phyloP scores from a whole-genome alignment of 306 rosid species.

The Senna tora region DNA sequence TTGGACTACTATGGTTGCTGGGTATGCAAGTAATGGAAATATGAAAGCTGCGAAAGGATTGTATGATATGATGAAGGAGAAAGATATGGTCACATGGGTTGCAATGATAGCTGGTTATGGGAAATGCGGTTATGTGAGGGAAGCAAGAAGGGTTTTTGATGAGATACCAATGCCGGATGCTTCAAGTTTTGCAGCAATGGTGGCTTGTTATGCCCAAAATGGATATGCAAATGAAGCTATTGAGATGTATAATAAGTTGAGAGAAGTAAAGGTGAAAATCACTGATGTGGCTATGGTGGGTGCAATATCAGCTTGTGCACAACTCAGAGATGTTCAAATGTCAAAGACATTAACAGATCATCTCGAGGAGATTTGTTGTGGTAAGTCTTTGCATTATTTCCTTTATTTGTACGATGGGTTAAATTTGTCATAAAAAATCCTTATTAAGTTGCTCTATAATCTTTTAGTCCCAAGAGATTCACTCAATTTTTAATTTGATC shows the following conservation, averaged over 20 bases:
- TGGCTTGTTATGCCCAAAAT: conserved; percentile 78
- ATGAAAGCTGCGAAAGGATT: conserved; percentile 67
- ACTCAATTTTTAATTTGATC: too few relatives aligned
- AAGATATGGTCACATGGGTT: conserved; percentile 45
- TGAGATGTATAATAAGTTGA: conserved; percentile 53
- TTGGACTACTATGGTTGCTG: conserved; percentile 80
- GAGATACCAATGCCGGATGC: conserved; percentile 42
- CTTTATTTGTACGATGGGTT: background rate
- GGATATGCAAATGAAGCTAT: conserved; percentile 74
- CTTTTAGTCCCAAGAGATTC: too few relatives aligned
- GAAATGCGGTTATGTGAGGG: conserved; percentile 55
- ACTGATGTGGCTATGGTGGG: conserved; percentile 70
- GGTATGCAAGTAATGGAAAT: conserved; percentile 63
- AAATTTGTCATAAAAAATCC: conserved; percentile 3
- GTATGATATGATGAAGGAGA: conserved; percentile 56
- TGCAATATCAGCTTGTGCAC: conserved; percentile 80
- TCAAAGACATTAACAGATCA: conserved; percentile 49
- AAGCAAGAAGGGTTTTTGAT: conserved; percentile 57
- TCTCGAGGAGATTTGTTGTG: conserved; percentile 50
- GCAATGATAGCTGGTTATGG: conserved; percentile 85
- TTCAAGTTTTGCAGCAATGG: conserved; percentile 70
- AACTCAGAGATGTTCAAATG: conserved; percentile 62
- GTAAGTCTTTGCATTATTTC: conserved; percentile 38
- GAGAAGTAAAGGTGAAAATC: conserved; percentile 42
- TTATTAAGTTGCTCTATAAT: background rate